A percentile compares a stretch with the other conserved stretches of the same genome.
Conservation (phyloP, 2,329 filamentous ascomycete species). For the Alternaria sp. region DNA sequence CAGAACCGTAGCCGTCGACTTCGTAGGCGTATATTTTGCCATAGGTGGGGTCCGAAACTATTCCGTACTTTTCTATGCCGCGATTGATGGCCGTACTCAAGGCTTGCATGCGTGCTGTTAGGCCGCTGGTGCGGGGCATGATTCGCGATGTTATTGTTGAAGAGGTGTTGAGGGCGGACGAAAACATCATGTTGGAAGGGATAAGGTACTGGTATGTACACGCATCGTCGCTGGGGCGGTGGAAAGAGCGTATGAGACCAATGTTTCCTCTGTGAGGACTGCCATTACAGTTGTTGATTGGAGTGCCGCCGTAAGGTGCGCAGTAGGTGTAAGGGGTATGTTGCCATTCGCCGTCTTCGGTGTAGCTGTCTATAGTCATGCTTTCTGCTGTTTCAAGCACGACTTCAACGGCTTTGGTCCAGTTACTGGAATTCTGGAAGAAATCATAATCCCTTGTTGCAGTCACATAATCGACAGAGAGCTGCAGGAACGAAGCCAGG, state of each 20-base stretch:
- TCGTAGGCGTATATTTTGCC: constrained; percentile 58
- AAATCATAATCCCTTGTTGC: constrained; percentile 57
- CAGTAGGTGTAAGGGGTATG: constrained; percentile 58
- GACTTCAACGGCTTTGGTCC: constrained; percentile 55
- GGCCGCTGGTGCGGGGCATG: constrained; percentile 49
- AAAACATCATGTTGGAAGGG: constrained; percentile 74
- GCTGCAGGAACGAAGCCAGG: constrained; percentile 59
- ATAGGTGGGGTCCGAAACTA: constrained; percentile 45
- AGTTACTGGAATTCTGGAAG: constrained; percentile 55
- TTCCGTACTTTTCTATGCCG: constrained; percentile 55
- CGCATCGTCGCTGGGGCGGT: constrained; percentile 60
- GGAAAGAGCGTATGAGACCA: constrained; percentile 59
- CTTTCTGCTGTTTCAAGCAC: constrained; percentile 55
- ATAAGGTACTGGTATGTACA: constrained; percentile 61
- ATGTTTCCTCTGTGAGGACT: constrained; percentile 57
- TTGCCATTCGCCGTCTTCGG: constrained; percentile 54
- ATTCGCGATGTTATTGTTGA: constrained; percentile 61
- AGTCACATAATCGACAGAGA: constrained; percentile 57
- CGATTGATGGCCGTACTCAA: constrained; percentile 58
- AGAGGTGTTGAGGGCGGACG: constrained; percentile 65
- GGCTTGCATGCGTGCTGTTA: constrained; percentile 64
- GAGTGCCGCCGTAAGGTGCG: constrained; percentile 54
- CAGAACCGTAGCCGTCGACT: constrained; percentile 56
- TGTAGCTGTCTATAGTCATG: constrained; percentile 59
- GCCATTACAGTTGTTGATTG: constrained; percentile 62